Evolutionary conservation across 345 rosid species (phyloP), one percentile per base, ranked within the genome.

Genomic region (Populus alba): DNA sequence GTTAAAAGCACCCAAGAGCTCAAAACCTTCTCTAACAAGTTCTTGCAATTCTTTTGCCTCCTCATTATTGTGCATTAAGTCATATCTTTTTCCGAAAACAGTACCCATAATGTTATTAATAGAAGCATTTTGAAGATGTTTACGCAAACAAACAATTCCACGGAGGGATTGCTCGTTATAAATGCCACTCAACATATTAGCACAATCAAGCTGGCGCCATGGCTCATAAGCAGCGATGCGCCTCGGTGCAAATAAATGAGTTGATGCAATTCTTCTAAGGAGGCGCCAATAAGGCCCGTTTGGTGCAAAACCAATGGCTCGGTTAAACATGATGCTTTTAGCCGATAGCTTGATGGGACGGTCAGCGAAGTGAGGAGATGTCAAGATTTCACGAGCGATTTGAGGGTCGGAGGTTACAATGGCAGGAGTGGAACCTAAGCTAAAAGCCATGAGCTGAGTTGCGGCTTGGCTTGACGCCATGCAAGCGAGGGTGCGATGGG

Each of bases 291-390:
- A 88, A 0, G 83, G 27, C 2, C 92, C 89, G n/a, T 75, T 73
- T 0, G 88, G 91, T 0, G 91, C 88, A 33, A 89, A 89, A 27
- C 91, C 92, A 3, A 89, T 88, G 88, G 92, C 92, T 8, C 91
- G 87, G 75, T 85, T 80, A 31, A 89, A 89, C 91, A 89, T 86
- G 45, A 87, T 78, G 76, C 79, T 78, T 69, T 74, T 78, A 9
- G 85, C 86, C 11, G 90, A 87, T 62, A 76, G 88, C 66, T 87
- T 87, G 70, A 87, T 62, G 1, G 90, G 90, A 43, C 90, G 85
- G 78, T 83, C 74, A 8, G 86, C 86, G 10, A 87, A 87, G 53
- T 83, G 81, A 0, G 84, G 78, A 7, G 88, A 85, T 72, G 81
- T 85, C 62, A 87, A 69, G 74, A 87, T 83, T 78, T 87, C 90